A percentile compares a stretch with the other conserved stretches of the same genome.
These are phyloP conservation scores for Umbelopsis isabellina DNA, from an alignment of 192 early-diverging fungal species.

Conservation along the genomic window DNA sequence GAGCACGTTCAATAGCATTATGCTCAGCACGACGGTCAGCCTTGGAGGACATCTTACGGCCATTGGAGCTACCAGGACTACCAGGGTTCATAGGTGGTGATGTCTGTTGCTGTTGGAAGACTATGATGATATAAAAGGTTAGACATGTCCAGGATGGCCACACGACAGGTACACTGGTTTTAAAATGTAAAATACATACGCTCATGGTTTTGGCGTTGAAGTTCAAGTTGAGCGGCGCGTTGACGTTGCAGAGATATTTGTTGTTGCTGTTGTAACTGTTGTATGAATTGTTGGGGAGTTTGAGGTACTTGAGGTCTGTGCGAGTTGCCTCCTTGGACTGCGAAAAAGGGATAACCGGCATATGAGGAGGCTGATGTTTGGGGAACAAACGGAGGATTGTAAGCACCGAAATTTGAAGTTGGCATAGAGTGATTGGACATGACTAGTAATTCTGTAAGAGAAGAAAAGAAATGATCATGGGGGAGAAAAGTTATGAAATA, in stretches of 20 bases:
- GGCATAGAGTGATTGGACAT: conserved; percentile 10
- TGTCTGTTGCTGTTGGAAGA: conserved; percentile 20
- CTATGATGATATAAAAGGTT: neutral
- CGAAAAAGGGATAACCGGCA: conserved; percentile 14
- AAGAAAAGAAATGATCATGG: neutral
- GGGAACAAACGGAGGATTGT: neutral
- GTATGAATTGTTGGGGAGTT: conserved; percentile 13
- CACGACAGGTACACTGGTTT: neutral
- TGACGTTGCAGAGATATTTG: conserved; percentile 10
- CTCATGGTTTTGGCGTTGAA: conserved; percentile 12
- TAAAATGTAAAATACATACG: neutral
- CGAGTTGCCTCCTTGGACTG: conserved; percentile 15
- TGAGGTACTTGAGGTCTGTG: conserved; percentile 9
- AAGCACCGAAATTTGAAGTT: neutral
- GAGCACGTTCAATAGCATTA: conserved; percentile 84
- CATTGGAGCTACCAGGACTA: conserved; percentile 8
- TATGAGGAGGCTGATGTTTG: neutral
- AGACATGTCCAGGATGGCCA: neutral
- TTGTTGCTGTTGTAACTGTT: conserved; percentile 19
- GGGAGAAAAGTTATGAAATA: neutral
- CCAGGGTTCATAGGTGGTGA: conserved; percentile 6
- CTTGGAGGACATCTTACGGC: conserved; percentile 24
- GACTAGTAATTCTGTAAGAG: neutral
- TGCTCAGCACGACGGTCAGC: conserved; percentile 66
- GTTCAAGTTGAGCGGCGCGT: conserved; percentile 8